phyloP scores from a whole-genome alignment of 2,329 filamentous ascomycete genomes.

The Sclerotiophoma versabilis region DNA sequence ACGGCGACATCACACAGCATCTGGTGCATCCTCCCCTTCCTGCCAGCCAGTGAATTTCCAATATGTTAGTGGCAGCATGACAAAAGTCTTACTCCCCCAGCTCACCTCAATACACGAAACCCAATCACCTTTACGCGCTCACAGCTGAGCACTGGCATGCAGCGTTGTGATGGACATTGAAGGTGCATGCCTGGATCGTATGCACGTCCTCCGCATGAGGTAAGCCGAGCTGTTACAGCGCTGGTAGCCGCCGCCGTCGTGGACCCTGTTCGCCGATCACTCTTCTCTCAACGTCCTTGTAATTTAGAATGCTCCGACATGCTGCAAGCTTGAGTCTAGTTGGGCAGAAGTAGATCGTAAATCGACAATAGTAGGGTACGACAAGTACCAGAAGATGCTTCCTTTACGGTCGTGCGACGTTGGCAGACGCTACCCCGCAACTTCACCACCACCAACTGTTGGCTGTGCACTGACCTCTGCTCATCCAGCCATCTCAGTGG shows the following conservation, averaged over 20 bases:
- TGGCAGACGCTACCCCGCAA: slow-evolving; percentile 32
- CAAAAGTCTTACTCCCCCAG: not conserved
- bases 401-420: slow-evolving; percentile 18
- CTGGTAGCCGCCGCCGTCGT: slow-evolving; percentile 26
- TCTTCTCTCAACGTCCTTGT: slow-evolving; percentile 8
- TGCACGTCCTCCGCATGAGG: slow-evolving; percentile 17
- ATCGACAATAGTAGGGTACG: not conserved
- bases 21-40: not conserved
- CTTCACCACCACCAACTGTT: slow-evolving; percentile 10
- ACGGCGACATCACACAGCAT: slow-evolving; percentile 19
- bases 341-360: no score
- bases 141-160: slow-evolving; percentile 13
- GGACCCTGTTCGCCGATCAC: slow-evolving; percentile 15
- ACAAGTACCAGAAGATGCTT: not conserved
- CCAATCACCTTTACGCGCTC: not conserved
- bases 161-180: slow-evolving; percentile 10
- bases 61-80: no score
- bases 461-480: slow-evolving; percentile 18
- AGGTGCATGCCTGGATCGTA: slow-evolving; percentile 30
- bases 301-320: not conserved
- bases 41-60: no score
- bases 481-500: slow-evolving; percentile 8
- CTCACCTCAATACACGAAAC: not conserved
- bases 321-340: not conserved
- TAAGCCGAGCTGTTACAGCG: slow-evolving; percentile 25